Percentiles rank a stretch among this genome's conserved stretches.
Evolutionary conservation across 345 rosid genomes (phyloP).

Genomic region (Viola odorata): DNA sequence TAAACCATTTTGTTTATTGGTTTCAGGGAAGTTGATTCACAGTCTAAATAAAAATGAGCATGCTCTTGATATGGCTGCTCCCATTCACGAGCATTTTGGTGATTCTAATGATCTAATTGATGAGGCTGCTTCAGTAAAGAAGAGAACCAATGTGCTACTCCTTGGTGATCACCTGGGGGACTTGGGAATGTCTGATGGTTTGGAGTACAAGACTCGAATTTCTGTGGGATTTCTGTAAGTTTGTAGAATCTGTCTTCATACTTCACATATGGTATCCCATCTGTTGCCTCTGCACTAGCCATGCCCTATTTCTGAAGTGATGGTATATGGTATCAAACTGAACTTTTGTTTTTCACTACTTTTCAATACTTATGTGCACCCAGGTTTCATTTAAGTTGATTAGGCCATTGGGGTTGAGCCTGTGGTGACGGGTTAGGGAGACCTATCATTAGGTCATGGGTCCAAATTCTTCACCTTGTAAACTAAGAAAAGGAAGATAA

Average conservation of each 20-base stretch:
- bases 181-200: conserved; percentile 84
- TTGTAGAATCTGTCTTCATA: background rate
- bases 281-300: no score
- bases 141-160: conserved; percentile 75
- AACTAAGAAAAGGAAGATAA: no score
- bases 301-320: no score
- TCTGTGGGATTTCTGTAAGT: conserved; percentile 85
- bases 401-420: no score
- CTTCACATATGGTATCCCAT: no score
- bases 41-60: conserved; percentile 82
- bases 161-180: conserved; percentile 88
- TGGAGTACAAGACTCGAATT: conserved; percentile 63
- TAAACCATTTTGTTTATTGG: background rate
- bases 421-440: no score
- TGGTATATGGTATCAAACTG: no score
- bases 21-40: conserved; percentile 73
- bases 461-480: no score
- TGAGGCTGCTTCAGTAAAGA: conserved; percentile 45
- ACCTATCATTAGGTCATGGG: no score
- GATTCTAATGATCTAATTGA: conserved; percentile 26
- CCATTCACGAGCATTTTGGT: conserved; percentile 59
- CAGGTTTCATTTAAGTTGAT: no score
- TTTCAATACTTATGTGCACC: no score
- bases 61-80: conserved; percentile 87
- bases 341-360: no score